Evolutionary conservation across 129 eudicot species (phyloP).

Genomic region (Arctium minus): DNA sequence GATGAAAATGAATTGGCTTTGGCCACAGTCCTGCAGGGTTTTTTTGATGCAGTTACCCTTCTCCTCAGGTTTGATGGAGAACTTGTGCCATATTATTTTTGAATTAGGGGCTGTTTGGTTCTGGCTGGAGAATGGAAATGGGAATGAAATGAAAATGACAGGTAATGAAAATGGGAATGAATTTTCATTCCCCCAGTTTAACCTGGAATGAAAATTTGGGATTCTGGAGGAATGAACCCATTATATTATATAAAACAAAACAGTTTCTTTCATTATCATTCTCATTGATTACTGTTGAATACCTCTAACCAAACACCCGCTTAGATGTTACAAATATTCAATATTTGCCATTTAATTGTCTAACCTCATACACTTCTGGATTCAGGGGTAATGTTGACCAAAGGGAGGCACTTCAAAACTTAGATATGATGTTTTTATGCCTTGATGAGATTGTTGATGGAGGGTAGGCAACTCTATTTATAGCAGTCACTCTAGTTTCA

Average conservation of each 20-base stretch:
- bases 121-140: too few relatives aligned
- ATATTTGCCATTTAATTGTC: background rate
- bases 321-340: background rate
- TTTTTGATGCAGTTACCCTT: constrained; percentile 54
- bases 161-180: too few relatives aligned
- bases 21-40: constrained; percentile 58
- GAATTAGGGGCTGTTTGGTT: too few relatives aligned
- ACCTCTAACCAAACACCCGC: too few relatives aligned
- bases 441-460: constrained; percentile 73
- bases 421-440: constrained; percentile 59
- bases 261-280: too few relatives aligned
- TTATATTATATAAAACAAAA: too few relatives aligned
- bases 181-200: too few relatives aligned
- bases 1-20: constrained; percentile 63
- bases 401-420: constrained; percentile 67
- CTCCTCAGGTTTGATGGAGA: constrained; percentile 52
- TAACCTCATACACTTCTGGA: background rate
- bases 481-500: constrained; percentile 7
- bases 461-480: constrained; percentile 43
- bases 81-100: background rate
- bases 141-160: too few relatives aligned
- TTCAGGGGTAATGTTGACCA: constrained; percentile 57
- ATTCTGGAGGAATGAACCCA: too few relatives aligned
- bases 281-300: too few relatives aligned
- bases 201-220: too few relatives aligned